phyloP scores from a whole-genome alignment of 2,329 filamentous ascomycete species.

The Ceratocystis diversiconidia region DNA sequence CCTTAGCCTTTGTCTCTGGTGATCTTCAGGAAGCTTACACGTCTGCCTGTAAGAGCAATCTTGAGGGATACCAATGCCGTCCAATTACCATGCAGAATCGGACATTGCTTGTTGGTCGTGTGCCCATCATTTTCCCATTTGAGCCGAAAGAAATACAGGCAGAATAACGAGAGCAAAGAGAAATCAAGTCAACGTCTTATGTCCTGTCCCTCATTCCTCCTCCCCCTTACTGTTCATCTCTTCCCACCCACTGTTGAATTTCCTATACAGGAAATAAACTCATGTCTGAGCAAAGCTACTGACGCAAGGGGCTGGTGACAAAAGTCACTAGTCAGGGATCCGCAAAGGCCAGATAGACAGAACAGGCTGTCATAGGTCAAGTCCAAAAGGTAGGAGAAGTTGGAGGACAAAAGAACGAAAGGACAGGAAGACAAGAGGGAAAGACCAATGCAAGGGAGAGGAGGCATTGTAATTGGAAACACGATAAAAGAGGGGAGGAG shows the following conservation, averaged over 20 bases:
- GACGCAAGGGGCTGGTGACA: constrained; percentile 2
- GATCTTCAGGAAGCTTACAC: no score
- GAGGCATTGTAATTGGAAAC: no score
- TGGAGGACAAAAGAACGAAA: neutral
- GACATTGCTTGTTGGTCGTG: neutral
- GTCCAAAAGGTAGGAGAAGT: neutral
- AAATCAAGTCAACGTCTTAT: neutral
- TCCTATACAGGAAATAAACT: neutral
- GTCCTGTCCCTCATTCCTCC: neutral
- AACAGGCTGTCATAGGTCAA: neutral
- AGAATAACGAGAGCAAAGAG: neutral
- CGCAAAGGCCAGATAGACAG: neutral
- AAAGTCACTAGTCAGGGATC: neutral
- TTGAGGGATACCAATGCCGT: neutral
- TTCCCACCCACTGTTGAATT: neutral
- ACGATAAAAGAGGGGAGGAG: no score
- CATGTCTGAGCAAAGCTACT: neutral
- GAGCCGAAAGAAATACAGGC: neutral
- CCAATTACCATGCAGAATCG: neutral
- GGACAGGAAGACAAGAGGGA: neutral
- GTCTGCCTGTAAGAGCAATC: neutral
- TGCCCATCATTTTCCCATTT: neutral
- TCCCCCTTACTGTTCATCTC: neutral
- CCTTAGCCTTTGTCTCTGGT: no score
- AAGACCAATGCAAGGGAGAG: neutral